These are phyloP conservation scores for Malus domestica DNA, from an alignment of 306 rosid genomes.

Conservation along the genomic window ASM211411v1 NC_041799.1:7536001-7536500, in stretches of 20 bases:
- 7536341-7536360: conserved; percentile 16
- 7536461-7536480: no score
- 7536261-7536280: neutral
- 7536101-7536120: neutral
- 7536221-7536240: conserved; percentile 1
- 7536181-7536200: conserved; percentile 27
- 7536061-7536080: neutral
- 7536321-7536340: conserved; percentile 31
- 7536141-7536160: neutral
- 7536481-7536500: no score
- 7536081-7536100: neutral
- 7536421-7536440: conserved; percentile 3
- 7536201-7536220: conserved; percentile 10
- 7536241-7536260: neutral
- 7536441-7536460: neutral
- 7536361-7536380: conserved; percentile 27
- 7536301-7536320: conserved; percentile 22
- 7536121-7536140: conserved; percentile 39
- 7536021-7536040: conserved; percentile 23
- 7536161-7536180: neutral
- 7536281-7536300: conserved; percentile 20
- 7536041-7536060: conserved; percentile 24
- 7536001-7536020: conserved; percentile 17
- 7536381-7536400: conserved; percentile 10
- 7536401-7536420: neutral